Evolutionary conservation across 108 stramenopile species (phyloP).

Genomic region (Ochromonas danica): DNA sequence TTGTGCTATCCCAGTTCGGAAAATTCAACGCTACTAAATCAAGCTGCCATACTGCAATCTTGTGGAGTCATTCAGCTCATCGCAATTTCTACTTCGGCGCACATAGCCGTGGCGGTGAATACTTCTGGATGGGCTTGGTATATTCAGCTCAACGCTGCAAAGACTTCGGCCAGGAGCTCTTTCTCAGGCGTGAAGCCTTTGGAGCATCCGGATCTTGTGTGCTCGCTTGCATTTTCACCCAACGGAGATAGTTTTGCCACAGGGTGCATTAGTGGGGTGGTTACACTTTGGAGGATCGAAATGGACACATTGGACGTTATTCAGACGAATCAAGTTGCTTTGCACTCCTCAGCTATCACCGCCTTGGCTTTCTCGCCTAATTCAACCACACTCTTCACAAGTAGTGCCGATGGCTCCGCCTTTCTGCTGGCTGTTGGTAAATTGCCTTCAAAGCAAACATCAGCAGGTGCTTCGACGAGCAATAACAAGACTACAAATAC

Average conservation of each 20-base stretch:
- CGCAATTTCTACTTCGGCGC: background rate
- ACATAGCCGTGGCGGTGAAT: background rate
- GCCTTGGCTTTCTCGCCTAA: background rate
- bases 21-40: background rate
- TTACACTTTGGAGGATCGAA: background rate
- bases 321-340: background rate
- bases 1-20: background rate
- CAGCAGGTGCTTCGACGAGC: background rate
- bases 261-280: background rate
- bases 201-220: background rate
- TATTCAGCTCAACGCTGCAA: no score
- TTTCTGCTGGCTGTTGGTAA: background rate
- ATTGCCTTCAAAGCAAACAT: background rate
- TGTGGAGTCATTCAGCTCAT: background rate
- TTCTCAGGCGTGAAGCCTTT: background rate
- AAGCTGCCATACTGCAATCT: background rate
- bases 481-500: background rate
- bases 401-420: background rate
- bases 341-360: background rate
- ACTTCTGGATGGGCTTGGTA: background rate
- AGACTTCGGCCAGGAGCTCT: no score
- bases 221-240: background rate
- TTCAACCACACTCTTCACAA: background rate
- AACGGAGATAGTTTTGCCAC: background rate
- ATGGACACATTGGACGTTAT: background rate